Conservation (phyloP, 2,329 filamentous ascomycete genomes). For the Ilyonectria mors-panacis region DNA sequence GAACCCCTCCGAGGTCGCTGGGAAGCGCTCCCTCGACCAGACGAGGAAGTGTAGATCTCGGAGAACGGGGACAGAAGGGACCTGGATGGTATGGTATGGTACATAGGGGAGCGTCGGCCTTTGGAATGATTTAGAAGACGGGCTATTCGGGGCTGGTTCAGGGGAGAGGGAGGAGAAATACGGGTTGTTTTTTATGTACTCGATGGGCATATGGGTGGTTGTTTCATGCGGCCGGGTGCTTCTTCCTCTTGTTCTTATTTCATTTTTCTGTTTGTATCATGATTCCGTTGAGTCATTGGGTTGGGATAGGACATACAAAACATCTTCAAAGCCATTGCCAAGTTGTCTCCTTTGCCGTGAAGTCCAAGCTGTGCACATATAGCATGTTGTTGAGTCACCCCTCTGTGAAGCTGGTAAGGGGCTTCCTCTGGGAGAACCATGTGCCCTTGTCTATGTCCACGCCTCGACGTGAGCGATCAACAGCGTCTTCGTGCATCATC, state of each 20-base stretch:
- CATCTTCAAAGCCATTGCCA: slow-evolving; percentile 36
- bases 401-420: neutral
- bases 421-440: neutral
- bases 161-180: slow-evolving; percentile 20
- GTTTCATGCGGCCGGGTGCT: slow-evolving; percentile 39
- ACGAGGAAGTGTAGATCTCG: slow-evolving; percentile 36
- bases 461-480: neutral
- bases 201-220: slow-evolving; percentile 36
- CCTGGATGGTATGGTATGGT: slow-evolving; percentile 40
- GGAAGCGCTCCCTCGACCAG: slow-evolving; percentile 41
- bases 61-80: slow-evolving; percentile 34
- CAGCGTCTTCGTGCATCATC: neutral
- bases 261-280: slow-evolving; percentile 48
- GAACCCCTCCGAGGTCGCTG: slow-evolving; percentile 39
- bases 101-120: slow-evolving; percentile 43
- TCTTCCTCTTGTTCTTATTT: slow-evolving; percentile 36
- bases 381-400: neutral
- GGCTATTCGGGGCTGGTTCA: slow-evolving; percentile 33
- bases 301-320: slow-evolving; percentile 46
- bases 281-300: slow-evolving; percentile 46
- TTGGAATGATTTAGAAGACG: slow-evolving; percentile 46
- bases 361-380: neutral
- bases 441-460: neutral
- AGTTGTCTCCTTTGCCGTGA: slow-evolving; percentile 2
- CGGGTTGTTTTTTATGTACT: slow-evolving; percentile 36